Base-by-base conservation (phyloP, 2,329 filamentous ascomycete species). In the Aspergillus hortae region DNA sequence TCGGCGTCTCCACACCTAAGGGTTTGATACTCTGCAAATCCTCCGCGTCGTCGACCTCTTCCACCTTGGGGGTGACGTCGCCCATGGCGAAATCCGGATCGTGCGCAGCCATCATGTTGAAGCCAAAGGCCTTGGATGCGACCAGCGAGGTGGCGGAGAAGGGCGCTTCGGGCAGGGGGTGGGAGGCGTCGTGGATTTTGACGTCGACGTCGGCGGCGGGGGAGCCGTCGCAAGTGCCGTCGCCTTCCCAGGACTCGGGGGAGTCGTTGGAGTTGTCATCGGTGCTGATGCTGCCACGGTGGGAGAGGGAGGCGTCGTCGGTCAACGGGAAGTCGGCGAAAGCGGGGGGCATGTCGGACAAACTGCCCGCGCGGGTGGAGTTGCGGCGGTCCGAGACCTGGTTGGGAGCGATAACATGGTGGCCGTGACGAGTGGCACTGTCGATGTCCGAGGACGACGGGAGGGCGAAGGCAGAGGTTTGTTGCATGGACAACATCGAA, bases 41-140 rank as follows among this genome's bases (percentile, higher is more conserved):
- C 46, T 74, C 57, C 5, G 70, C 69, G 23, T 77, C 70, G 15
- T 77, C 76, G 48, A 77, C 57, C 64, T 82, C 79, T 64, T 83
- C 80, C 40, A 81, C 67, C 68, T 83, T 83, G 19, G 79, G 79
- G 10, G 73, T 67, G 35, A 80, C 65, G 25, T 74, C 68, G 51
- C 70, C 61, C 50, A 65, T 61, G 12, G 59, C 58, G 23, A 55
- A 35, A 21, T 61, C 54, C 3, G 57, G 25, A 27, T 59, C 56
- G 27, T 55, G 58, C 17, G 61, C 57, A 4, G 58, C 56, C 19
- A 66, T 44, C 9, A 67, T 56, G 38, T 60, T 60, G 42, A 69
- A 67, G 27, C 45, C 53, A 41, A 61, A 59, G 7, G 56, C 35
- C 30, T 60, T 61, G 17, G 66, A 58, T 19, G 61, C 52, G 42